Base-by-base conservation (phyloP, 495 filamentous ascomycete species). In the Talaromyces borbonicus region DNA sequence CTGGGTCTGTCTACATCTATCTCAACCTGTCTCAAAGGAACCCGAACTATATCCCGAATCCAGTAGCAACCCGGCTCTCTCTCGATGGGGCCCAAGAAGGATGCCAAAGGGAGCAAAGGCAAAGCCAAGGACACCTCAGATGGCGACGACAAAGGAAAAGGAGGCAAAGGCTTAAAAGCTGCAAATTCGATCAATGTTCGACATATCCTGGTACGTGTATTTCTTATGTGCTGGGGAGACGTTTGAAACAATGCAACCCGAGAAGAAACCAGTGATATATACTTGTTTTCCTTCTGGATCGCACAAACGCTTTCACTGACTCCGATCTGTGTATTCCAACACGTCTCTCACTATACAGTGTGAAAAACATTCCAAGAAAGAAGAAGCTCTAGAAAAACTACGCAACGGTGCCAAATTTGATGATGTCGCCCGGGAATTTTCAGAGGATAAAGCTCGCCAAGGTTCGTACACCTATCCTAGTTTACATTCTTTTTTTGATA, bases 321-420 rank as follows among this genome's bases (percentile, higher is more conserved):
- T n/a, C n/a, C n/a, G n/a, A n/a, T n/a, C n/a, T n/a, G n/a, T n/a
- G n/a, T n/a, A n/a, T n/a, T 23, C 37, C 25, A 22, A 41, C 37
- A 23, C 25, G 2, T 20, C 9, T 2, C 12, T 41, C 37, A 45
- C 40, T 25, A 5, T 33, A 18, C 42, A 87, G 84, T 95, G 89
- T 59, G 85, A 87, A 58, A 96, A 96, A 62, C 78, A 89, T 62
- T 68, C 75, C 32, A 89, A 85, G 65, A 93, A 90, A 58, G 87
- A 95, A 67, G 85, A 92, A 60, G 90, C 88, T 0, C 60, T 95
- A 5, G 74, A 78, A 46, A 86, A 92, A 64, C 66, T 94, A 14
- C 72, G 74, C 36, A 80, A 78, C 23, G 88, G 89, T 6, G 73
- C 71, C 20, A 89, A 87, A 54, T 96, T 96, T 54, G 85, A 92